These are phyloP conservation scores for Penicillium glabrum DNA, from an alignment of 2,329 filamentous ascomycete genomes.

Conservation along the genomic window DNA sequence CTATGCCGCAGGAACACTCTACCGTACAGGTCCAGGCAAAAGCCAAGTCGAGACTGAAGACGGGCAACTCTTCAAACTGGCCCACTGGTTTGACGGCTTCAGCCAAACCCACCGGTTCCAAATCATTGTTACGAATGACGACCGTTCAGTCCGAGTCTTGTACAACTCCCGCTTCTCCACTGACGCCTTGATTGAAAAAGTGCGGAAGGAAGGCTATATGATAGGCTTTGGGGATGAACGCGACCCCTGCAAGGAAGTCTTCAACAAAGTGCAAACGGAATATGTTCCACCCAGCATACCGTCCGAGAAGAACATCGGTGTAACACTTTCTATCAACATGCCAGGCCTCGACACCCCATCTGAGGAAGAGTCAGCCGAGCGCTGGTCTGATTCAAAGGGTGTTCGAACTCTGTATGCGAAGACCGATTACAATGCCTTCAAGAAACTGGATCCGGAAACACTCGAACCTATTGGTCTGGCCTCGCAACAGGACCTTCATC, in stretches of 20 bases:
- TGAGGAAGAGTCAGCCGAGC: slow-evolving; percentile 22
- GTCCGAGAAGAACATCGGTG: slow-evolving; percentile 64
- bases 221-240: slow-evolving; percentile 68
- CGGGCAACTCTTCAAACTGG: slow-evolving; percentile 59
- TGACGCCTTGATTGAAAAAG: slow-evolving; percentile 61
- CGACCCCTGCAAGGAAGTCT: slow-evolving; percentile 73
- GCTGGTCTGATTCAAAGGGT: slow-evolving; percentile 32
- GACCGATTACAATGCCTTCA: slow-evolving; percentile 57
- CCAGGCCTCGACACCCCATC: slow-evolving; percentile 51
- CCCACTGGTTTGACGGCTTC: slow-evolving; percentile 82
- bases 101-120: slow-evolving; percentile 70
- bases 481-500: slow-evolving; percentile 62
- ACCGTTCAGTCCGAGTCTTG: slow-evolving; percentile 50
- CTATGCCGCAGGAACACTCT: slow-evolving; percentile 71
- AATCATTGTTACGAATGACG: slow-evolving; percentile 51
- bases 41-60: slow-evolving; percentile 61
- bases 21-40: slow-evolving; percentile 71
- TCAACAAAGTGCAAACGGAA: slow-evolving; percentile 59
- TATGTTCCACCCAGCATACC: slow-evolving; percentile 48
- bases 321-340: slow-evolving; percentile 65
- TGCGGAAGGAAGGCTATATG: slow-evolving; percentile 60
- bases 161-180: slow-evolving; percentile 72
- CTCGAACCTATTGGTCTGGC: slow-evolving; percentile 70
- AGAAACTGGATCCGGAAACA: slow-evolving; percentile 67
- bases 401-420: slow-evolving; percentile 59